Percentiles rank a stretch among this genome's conserved stretches.
These are phyloP conservation scores for Oryza nivara DNA, from an alignment of 176 grass and related monocot species.

Conservation along the genomic window DNA sequence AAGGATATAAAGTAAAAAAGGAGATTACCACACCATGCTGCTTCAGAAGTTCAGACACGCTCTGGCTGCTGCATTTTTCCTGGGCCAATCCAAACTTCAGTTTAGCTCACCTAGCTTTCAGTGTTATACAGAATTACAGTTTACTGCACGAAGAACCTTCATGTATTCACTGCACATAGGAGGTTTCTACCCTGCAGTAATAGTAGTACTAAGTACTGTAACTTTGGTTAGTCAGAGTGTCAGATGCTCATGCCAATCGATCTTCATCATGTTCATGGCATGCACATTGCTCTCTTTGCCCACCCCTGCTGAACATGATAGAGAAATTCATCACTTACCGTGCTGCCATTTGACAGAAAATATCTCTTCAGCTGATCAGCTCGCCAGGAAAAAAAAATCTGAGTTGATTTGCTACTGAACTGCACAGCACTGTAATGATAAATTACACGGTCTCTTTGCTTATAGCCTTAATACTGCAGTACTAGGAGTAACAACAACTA, in stretches of 20 bases:
- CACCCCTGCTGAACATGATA: slow-evolving; percentile 1
- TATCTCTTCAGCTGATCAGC: not conserved
- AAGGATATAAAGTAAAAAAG: not conserved
- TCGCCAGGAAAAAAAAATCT: not conserved
- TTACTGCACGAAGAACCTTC: not conserved
- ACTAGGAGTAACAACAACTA: not conserved
- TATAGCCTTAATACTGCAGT: not conserved
- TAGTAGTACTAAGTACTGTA: not conserved
- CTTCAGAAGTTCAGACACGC: not conserved
- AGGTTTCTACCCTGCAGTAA: not conserved
- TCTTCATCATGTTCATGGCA: not conserved
- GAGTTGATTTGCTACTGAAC: not conserved
- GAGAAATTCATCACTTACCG: slow-evolving; percentile 1
- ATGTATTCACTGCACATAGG: not conserved
- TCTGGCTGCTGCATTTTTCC: slow-evolving; percentile 3
- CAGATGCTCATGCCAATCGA: not conserved
- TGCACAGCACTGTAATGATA: not conserved
- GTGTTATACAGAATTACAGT: not conserved
- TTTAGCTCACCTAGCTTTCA: not conserved
- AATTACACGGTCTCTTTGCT: not conserved
- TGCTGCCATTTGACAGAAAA: not conserved
- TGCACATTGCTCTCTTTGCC: not conserved
- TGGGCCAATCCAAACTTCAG: not conserved
- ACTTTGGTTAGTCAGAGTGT: not conserved
- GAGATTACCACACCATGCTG: not conserved